Conservation (phyloP, 2,329 filamentous ascomycete genomes). For the Fusarium transvaalense region DNA sequence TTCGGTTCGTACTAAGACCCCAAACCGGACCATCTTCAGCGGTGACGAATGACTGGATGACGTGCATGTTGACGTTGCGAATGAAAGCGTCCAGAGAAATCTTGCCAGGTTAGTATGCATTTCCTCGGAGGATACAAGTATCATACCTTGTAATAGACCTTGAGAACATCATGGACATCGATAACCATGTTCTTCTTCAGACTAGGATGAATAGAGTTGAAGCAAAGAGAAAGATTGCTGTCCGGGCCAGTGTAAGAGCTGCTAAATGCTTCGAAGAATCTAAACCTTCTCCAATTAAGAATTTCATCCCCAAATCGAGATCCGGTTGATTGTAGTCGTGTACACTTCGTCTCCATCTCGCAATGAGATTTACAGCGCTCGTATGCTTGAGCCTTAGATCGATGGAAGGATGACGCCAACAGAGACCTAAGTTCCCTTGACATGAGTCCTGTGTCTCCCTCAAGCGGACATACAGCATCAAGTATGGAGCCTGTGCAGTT, state of each 20-base stretch:
- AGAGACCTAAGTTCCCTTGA: conserved; percentile 26
- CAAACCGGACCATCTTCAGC: conserved; percentile 36
- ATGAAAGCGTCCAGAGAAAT: conserved; percentile 49
- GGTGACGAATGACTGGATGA: conserved; percentile 34
- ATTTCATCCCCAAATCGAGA: conserved; percentile 43
- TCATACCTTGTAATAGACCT: conserved; percentile 55
- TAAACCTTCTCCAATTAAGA: conserved; percentile 32
- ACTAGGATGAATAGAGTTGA: conserved; percentile 21
- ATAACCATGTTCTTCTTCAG: conserved; percentile 47
- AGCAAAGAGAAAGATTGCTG: not conserved
- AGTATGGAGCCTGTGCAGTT: conserved; percentile 38
- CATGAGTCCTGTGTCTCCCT: conserved; percentile 33
- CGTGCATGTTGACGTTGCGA: conserved; percentile 27
- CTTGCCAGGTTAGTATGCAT: conserved; percentile 28
- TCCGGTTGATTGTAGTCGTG: conserved; percentile 42
- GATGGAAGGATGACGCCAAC: not conserved
- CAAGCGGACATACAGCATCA: conserved; percentile 26
- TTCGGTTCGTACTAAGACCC: conserved; percentile 20
- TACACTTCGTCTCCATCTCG: conserved; percentile 25
- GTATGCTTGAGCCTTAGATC: not conserved
- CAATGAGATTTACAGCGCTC: conserved; percentile 15
- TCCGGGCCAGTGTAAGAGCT: not conserved
- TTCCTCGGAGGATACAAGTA: accelerated
- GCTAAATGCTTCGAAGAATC: conserved; percentile 31
- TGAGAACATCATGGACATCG: conserved; percentile 54